These are phyloP conservation scores for Soucietia sequanensis DNA, from an alignment of 805 yeast species.

Conservation along the genomic window DNA sequence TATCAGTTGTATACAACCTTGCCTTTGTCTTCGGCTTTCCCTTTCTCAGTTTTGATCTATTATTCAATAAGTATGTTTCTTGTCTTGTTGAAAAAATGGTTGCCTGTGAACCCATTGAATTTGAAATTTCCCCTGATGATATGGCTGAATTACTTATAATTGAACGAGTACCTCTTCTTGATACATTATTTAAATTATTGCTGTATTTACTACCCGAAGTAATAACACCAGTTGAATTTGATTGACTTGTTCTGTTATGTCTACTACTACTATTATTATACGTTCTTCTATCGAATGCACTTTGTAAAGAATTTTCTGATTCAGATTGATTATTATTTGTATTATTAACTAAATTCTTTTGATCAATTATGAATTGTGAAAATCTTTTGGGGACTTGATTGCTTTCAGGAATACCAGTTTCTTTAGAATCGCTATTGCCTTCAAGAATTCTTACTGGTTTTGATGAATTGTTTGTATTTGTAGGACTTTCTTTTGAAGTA, in stretches of 20 bases:
- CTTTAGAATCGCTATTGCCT: slow-evolving; percentile 1
- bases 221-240: background rate
- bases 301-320: background rate
- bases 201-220: background rate
- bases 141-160: slow-evolving; percentile 1
- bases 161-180: slow-evolving; percentile 1
- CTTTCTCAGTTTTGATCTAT: slow-evolving; percentile 2
- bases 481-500: background rate
- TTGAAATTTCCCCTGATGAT: slow-evolving; percentile 27
- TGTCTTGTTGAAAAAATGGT: slow-evolving; percentile 43
- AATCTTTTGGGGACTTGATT: slow-evolving; percentile 42
- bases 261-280: background rate
- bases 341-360: slow-evolving; percentile 20
- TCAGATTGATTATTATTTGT: slow-evolving; percentile 13
- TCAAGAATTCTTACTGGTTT: too few relatives aligned
- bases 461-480: too few relatives aligned
- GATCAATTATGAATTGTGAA: slow-evolving; percentile 39
- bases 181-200: too few relatives aligned
- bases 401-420: slow-evolving; percentile 8
- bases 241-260: background rate
- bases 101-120: slow-evolving; percentile 43
- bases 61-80: slow-evolving; percentile 6
- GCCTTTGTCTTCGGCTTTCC: slow-evolving; percentile 1
- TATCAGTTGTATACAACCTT: slow-evolving; percentile 6
- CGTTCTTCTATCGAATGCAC: background rate